Evolutionary conservation across 345 rosid genomes (phyloP), one percentile per base, ranked within the genome.

Genomic region (Hibiscus mutabilis): DNA sequence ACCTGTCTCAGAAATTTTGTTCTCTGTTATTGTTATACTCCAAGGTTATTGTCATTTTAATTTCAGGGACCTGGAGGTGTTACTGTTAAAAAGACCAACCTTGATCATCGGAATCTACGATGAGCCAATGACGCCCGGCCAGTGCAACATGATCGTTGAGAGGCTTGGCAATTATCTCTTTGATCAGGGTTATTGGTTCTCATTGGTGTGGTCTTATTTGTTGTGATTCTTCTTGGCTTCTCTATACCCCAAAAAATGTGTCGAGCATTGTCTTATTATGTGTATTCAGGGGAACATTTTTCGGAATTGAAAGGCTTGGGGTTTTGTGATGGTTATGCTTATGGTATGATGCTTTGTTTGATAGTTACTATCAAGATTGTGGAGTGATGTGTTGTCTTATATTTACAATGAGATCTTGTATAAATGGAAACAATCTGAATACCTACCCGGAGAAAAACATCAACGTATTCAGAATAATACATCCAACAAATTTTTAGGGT

Each of bases 111-210:
- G 46, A 42, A 42, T 42, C 46, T 42, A 42, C 11, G 46, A 42
- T 42, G 46, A 42, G 46, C 46, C 46, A 42, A 10, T 42, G 46
- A 77, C 92, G n/a, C 91, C 91, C 2, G 91, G 91, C 3, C 96
- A 88, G 76, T 89, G 96, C 85, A 89, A 88, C 83, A 81, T 86
- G 87, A 70, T 89, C 0, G 89, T 87, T 18, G 95, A 89, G 77
- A 85, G 90, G 90, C 84, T 89, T 6, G 92, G 95, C 0, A 90
- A 87, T 77, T 86, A 89, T 82, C 92, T 89, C 46, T 5, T 85
- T 0, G 92, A 89, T 58, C 86, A 86, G 81, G 82, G 69, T 27
- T 80, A 82, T 73, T 87, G 46, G 11, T 42, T 10, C 46, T 42
- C 14, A 10, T 42, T 42, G 46, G 46, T 42, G 46, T 42, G 46